Conservation (phyloP, 2,329 filamentous ascomycete species). For the Xylaria sp. region DNA sequence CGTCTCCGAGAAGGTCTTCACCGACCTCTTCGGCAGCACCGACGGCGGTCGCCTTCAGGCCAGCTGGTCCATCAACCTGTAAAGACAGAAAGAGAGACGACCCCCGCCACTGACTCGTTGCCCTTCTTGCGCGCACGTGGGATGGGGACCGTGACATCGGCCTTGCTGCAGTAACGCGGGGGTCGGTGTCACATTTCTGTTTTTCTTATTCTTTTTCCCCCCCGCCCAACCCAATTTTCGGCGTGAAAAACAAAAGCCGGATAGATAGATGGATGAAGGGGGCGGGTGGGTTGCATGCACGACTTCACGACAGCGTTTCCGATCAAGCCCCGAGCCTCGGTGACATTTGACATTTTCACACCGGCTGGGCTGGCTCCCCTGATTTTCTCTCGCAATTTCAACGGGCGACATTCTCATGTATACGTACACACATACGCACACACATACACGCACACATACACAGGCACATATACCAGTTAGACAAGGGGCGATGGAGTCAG, state of each 20-base stretch:
- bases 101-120: not conserved
- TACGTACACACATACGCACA: not conserved
- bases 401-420: too few relatives aligned
- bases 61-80: slow-evolving; percentile 36
- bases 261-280: not conserved
- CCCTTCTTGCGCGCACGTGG: not conserved
- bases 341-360: too few relatives aligned
- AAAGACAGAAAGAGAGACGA: not conserved
- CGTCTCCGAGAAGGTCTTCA: slow-evolving; percentile 59
- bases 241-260: slow-evolving; percentile 10
- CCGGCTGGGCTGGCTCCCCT: too few relatives aligned
- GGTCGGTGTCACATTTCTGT: slow-evolving; percentile 3
- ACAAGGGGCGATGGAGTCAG: not conserved
- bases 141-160: not conserved
- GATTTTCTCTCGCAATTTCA: not conserved
- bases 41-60: slow-evolving; percentile 39
- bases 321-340: slow-evolving; percentile 10
- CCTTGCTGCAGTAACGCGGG: not conserved
- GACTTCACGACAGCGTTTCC: slow-evolving; percentile 13
- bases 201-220: slow-evolving; percentile 12
- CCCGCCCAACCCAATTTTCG: too few relatives aligned
- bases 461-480: not conserved
- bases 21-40: slow-evolving; percentile 52
- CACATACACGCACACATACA: not conserved
- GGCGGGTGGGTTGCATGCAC: slow-evolving; percentile 2